A percentile compares a stretch with the other conserved stretches of the same genome.
These are phyloP conservation scores for Pichia sp. DNA, from an alignment of 1,139 yeast genomes.

Conservation along the genomic window DNA sequence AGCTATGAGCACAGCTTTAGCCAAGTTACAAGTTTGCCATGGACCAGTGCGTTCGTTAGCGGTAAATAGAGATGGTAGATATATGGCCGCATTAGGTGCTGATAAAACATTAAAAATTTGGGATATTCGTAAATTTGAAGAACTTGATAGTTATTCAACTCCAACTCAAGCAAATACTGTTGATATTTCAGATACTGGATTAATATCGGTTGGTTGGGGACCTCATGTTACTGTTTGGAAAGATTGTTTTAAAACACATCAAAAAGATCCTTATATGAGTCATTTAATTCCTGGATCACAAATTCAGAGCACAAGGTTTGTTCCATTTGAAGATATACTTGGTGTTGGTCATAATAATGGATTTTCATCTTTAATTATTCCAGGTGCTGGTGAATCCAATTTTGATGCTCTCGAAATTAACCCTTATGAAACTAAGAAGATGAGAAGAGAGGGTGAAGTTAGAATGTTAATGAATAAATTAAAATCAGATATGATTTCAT, in stretches of 20 bases:
- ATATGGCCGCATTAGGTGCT: slow-evolving; percentile 91
- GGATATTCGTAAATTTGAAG: slow-evolving; percentile 84
- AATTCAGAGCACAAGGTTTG: slow-evolving; percentile 61
- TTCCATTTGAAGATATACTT: slow-evolving; percentile 92
- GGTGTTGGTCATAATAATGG: slow-evolving; percentile 84
- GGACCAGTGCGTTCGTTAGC: slow-evolving; percentile 89
- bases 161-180: slow-evolving; percentile 84
- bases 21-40: slow-evolving; percentile 67
- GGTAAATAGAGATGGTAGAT: slow-evolving; percentile 83
- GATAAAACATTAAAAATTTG: slow-evolving; percentile 83
- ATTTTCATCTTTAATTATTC: slow-evolving; percentile 72
- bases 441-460: slow-evolving; percentile 91
- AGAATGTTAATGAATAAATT: slow-evolving; percentile 79
- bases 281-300: slow-evolving; percentile 78
- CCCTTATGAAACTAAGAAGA: slow-evolving; percentile 87
- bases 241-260: slow-evolving; percentile 58
- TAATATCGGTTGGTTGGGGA: slow-evolving; percentile 88
- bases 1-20: slow-evolving; percentile 77
- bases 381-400: slow-evolving; percentile 98
- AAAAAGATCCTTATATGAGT: slow-evolving; percentile 82
- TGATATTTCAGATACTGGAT: slow-evolving; percentile 80
- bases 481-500: slow-evolving; percentile 84
- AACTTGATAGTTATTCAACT: slow-evolving; percentile 61
- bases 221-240: slow-evolving; percentile 90
- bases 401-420: slow-evolving; percentile 90